These are phyloP conservation scores for Gossypium thurberi DNA, from an alignment of 345 rosid genomes.

Conservation along the genomic window DNA sequence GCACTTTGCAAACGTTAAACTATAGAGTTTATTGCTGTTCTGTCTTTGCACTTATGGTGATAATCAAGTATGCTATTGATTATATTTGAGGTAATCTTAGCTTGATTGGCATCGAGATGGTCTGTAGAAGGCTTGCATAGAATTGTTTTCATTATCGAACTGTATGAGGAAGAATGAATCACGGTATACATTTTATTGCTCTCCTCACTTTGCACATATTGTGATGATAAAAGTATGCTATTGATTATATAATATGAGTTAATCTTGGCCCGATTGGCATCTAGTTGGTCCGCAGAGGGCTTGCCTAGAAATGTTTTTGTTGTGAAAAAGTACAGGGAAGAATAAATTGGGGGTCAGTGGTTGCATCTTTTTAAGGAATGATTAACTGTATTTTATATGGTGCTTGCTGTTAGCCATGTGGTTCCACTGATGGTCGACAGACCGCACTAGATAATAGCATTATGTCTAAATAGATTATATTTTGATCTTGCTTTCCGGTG, in stretches of 20 bases:
- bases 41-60: neutral
- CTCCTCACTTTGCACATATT: no score
- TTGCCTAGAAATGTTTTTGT: no score
- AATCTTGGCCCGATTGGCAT: no score
- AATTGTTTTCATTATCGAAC: neutral
- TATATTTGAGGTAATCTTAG: neutral
- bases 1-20: neutral
- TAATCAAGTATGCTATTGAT: neutral
- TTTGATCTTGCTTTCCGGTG: neutral
- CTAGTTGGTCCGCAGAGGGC: no score
- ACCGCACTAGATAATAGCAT: no score
- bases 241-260: no score
- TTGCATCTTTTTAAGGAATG: neutral
- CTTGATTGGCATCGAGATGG: neutral
- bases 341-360: neutral
- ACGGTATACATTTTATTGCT: no score
- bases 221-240: no score
- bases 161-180: no score
- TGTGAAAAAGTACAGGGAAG: no score
- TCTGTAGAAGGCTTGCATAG: neutral
- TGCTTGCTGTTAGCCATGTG: neutral
- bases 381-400: neutral
- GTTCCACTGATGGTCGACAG: neutral
- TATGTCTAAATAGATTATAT: neutral
- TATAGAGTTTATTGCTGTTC: neutral